Evolutionary conservation across 352 stramenopile genomes (phyloP), one percentile per base, ranked within the genome.

Genomic region (Phytophthora capsici): DNA sequence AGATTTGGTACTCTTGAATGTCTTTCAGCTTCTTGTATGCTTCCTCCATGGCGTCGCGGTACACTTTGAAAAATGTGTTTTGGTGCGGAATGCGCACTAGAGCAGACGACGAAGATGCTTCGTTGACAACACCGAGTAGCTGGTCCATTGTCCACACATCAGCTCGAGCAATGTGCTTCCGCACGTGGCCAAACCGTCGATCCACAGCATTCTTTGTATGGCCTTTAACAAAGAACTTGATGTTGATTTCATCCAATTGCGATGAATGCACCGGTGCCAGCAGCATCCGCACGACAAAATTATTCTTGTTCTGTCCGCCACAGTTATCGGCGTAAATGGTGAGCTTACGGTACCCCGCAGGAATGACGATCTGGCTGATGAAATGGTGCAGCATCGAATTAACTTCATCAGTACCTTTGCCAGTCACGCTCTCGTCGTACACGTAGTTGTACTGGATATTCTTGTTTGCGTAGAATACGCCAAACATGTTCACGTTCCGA

Each of bases 361-460:
- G 12, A 0, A 45, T 2, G 4, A 60, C 2, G 0, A 48, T 25
- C 6, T 3, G 13, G 6, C 22, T 6, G 16, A 59, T 41, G 41
- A 66, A 66, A 26, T 71, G 28, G 20, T 61, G 13, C 7, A 71
- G 20, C 63, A 66, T 58, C 6, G 26, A 51, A 13, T 62, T 66
- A 0, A 66, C 30, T 22, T 71, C 34, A 3, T 71, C 51, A 1
- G 43, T 40, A 0, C 63, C 56, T 12, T 71, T 71, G 0, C 63
- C 63, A 2, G 12, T 16, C 0, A 26, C 44, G 0, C 7, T 9
- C 19, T 66, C 55, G 0, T 55, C 36, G 43, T 71, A 71, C 2
- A 63, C 19, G 49, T 55, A 71, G 56, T 66, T 71, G 44, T 43
- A 41, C 12, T 66, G 56, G 0, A 46, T 45, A 0, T 2, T 12